Evolutionary conservation across 73 alveolate genomes (phyloP).

Genomic region (Paramecium bursaria): DNA sequence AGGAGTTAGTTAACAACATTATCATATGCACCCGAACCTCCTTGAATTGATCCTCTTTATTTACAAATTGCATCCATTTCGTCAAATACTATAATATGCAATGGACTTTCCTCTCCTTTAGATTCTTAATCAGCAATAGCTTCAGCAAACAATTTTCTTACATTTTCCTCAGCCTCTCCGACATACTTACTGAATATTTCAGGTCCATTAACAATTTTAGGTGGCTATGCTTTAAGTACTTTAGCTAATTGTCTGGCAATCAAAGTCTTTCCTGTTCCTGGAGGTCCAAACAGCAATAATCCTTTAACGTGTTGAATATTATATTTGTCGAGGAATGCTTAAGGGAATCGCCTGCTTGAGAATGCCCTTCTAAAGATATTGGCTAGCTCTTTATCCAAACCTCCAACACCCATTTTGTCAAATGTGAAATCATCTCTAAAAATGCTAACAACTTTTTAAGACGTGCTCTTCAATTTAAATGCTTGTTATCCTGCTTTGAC

Average conservation of each 20-base stretch:
- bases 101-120: conserved; percentile 95
- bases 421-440: conserved; percentile 85
- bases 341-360: conserved; percentile 98
- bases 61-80: conserved; percentile 99
- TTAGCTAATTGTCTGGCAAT: conserved; percentile 85
- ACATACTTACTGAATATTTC: conserved; percentile 84
- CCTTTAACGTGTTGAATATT: conserved; percentile 93
- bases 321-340: conserved; percentile 94
- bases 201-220: conserved; percentile 89
- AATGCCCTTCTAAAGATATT: conserved; percentile 99
- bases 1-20: conserved; percentile 99
- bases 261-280: conserved; percentile 87
- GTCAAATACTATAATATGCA: conserved; percentile 99
- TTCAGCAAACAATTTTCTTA: conserved; percentile 81
- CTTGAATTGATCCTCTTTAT: conserved; percentile 97
- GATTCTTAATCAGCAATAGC: conserved; percentile 80
- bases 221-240: conserved; percentile 79
- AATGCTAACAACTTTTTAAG: background rate
- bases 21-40: conserved; percentile 99
- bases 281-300: conserved; percentile 85
- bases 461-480: conserved; percentile 8
- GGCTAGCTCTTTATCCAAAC: conserved; percentile 96
- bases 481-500: background rate
- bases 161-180: conserved; percentile 86
- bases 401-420: conserved; percentile 99